Evolutionary conservation across 1,139 yeast genomes (phyloP), one percentile per base, ranked within the genome.

Genomic region (Pichia sp.): DNA sequence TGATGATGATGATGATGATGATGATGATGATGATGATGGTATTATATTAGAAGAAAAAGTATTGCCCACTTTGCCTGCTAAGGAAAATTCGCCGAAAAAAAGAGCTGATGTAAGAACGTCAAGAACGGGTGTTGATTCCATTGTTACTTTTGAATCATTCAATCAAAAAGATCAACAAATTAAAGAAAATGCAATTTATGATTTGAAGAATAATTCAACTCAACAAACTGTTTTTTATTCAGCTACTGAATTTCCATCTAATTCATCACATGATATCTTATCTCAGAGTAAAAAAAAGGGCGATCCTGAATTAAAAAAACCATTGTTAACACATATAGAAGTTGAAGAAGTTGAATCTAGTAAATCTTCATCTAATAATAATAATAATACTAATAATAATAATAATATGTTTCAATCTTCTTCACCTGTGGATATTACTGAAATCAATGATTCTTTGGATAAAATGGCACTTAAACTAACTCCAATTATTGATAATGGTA

Each of bases 171-270:
- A 35, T 8, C 34, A 41, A 20, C 24, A 27, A n/a, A 15, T 6
- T 1, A 28, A 38, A 14, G 43, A 41, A 25, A 31, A 33, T 13
- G 26, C 32, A 20, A 21, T 47, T 18, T 47, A 47, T n/a, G 39
- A 41, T 31, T 31, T 41, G 22, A 45, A 35, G 20, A 47, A 43
- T 18, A 45, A 42, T 21, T 45, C 50, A 13, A 45, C 49, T 13
- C 47, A 44, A 16, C 41, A 43, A 14, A 46, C 49, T 3, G 37
- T 43, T 1, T 47, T 43, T 35, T 47, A 45, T 22, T 45, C 50
- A 4, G 50, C 50, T 14, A 35, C 36, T 13, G 50, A 47, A 20
- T 40, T 47, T 10, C 46, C 41, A 10, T 10, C 16, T 5, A 10
- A 35, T 20, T 5, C 15, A 4, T 18, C 45, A 9, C 16, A 16